Evolutionary conservation across 306 rosid genomes (phyloP), one percentile per base, ranked within the genome.

Genomic region (Fragaria nilgerrensis): DNA sequence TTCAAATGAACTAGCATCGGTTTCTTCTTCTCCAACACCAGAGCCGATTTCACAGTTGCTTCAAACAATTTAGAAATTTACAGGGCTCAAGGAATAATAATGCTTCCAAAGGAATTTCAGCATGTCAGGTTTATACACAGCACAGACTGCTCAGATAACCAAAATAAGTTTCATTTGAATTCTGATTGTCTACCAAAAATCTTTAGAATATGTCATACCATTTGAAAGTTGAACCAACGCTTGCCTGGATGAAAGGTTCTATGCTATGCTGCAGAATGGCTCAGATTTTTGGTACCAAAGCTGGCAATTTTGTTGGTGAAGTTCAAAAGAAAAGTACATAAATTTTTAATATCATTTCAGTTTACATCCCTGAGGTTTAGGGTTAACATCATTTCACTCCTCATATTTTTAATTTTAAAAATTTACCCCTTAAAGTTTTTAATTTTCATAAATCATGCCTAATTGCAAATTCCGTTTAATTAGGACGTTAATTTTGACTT

Each of bases 11-110:
- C 92, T 85, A 63, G 88, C 85, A 68, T 90, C 87, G n/a, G 84
- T 92, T 75, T 86, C 95, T 69, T 87, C 89, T 74, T 80, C 93
- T 45, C 63, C 86, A 45, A 80, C 77, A 85, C 86, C 88, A 1
- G 88, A 88, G 72, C 81, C 89, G 19, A 79, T 86, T 59, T 49
- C 85, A 58, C 85, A 84, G 85, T 80, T 90, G 72, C 91, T 94
- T 80, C 88, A 89, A 56, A 74, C 80, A 68, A 68, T 84, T 36
- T 84, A 78, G 80, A 79, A 86, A 82, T 78, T 53, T 59, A 84
- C 79, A 73, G 22, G 22, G 70, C 20, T 68, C 48, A 43, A 77
- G 66, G 62, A 69, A 61, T 78, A 63, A 59, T 13, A 29, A 74
- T 52, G 73, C 72, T 74, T 58, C 44, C n/a, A 72, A 79, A 79